These are phyloP conservation scores for Acanthamoeba lenticulata DNA, from an alignment of 208 protist species.

Conservation along the genomic window DNA sequence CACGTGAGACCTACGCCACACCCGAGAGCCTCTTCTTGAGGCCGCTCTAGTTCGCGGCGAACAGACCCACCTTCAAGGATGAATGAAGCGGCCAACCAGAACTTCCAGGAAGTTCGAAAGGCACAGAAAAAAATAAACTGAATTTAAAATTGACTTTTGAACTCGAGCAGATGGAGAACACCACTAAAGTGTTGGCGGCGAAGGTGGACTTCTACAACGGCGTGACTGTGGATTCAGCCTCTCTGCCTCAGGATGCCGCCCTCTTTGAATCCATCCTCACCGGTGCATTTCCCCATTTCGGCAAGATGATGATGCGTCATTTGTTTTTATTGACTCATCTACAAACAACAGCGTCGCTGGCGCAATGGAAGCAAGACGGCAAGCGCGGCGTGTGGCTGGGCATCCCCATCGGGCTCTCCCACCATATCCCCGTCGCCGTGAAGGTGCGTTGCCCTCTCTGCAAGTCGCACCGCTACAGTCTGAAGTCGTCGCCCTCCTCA, in stretches of 20 bases:
- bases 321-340: neutral
- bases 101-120: no score
- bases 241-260: neutral
- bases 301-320: neutral
- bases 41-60: no score
- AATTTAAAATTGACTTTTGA: no score
- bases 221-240: neutral
- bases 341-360: neutral
- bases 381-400: conserved; percentile 39
- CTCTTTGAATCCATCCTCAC: neutral
- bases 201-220: conserved; percentile 65
- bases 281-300: neutral
- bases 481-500: neutral
- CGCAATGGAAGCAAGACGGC: neutral
- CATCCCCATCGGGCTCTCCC: conserved; percentile 1
- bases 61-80: no score
- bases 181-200: neutral
- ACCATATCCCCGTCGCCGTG: conserved; percentile 3
- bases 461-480: neutral
- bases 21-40: no score
- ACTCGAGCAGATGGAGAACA: no score
- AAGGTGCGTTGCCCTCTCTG: neutral
- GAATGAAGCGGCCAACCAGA: no score
- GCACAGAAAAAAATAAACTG: no score
- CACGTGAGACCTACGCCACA: no score